phyloP scores from a whole-genome alignment of 2,329 filamentous ascomycete species.

The Aspergillus sp. region DNA sequence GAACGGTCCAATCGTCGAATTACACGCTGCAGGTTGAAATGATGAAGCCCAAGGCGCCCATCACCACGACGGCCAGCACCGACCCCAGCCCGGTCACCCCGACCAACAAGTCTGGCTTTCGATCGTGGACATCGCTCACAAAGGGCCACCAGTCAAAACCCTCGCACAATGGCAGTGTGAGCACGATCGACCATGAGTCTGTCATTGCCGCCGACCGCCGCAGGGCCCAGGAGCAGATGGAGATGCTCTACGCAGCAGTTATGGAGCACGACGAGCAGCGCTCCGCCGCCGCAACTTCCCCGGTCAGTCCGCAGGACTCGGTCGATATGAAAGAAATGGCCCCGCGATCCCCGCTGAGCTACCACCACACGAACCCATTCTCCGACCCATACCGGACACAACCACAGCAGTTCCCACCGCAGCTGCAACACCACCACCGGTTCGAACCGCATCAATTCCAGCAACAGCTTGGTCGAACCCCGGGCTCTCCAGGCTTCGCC shows the following conservation, averaged over 20 bases:
- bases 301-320: constrained; percentile 26
- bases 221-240: constrained; percentile 80
- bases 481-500: not conserved
- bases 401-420: constrained; percentile 26
- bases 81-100: constrained; percentile 43
- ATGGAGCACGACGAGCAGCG: constrained; percentile 78
- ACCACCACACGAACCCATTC: constrained; percentile 25
- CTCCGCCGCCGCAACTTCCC: constrained; percentile 27
- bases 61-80: constrained; percentile 24
- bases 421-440: constrained; percentile 34
- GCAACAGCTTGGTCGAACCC: not conserved
- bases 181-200: constrained; percentile 72
- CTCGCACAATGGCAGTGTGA: constrained; percentile 64
- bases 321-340: constrained; percentile 16
- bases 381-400: constrained; percentile 34
- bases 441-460: not conserved
- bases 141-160: constrained; percentile 40
- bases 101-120: constrained; percentile 40
- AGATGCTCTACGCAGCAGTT: constrained; percentile 88
- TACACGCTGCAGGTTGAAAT: constrained; percentile 61
- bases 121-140: constrained; percentile 45
- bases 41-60: constrained; percentile 50
- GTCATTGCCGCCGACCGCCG: constrained; percentile 75
- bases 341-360: constrained; percentile 29
- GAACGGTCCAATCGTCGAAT: constrained; percentile 57